These are phyloP conservation scores for Magnolia officinalis DNA, from an alignment of 164 flowering plant genomes.

Conservation along the genomic window DNA sequence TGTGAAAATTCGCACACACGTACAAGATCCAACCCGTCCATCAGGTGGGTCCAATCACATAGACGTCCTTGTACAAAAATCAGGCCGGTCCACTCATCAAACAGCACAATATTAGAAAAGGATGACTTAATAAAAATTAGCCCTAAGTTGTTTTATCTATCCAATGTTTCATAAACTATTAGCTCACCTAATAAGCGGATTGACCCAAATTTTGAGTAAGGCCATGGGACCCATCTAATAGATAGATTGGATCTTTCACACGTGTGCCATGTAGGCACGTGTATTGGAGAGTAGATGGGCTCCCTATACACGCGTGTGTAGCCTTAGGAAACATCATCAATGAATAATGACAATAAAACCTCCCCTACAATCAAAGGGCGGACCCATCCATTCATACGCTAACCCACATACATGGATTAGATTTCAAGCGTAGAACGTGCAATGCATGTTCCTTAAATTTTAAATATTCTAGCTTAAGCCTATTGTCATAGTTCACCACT, in stretches of 20 bases:
- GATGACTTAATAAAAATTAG: too few relatives aligned
- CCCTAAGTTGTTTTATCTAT: too few relatives aligned
- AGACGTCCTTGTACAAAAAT: too few relatives aligned
- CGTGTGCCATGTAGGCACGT: not conserved
- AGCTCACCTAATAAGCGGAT: not conserved
- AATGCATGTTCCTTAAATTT: not conserved
- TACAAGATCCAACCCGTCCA: too few relatives aligned
- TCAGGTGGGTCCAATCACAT: too few relatives aligned
- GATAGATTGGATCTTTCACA: not conserved
- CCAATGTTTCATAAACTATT: too few relatives aligned
- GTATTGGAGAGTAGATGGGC: not conserved
- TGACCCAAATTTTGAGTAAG: not conserved
- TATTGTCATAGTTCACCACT: not conserved
- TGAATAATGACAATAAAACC: not conserved
- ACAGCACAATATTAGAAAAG: too few relatives aligned
- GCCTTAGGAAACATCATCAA: not conserved
- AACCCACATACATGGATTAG: not conserved
- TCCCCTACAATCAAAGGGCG: not conserved
- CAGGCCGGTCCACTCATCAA: too few relatives aligned
- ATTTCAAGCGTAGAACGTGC: not conserved
- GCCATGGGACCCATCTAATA: too few relatives aligned
- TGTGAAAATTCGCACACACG: too few relatives aligned
- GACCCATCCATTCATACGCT: not conserved
- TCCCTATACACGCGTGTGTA: not conserved
- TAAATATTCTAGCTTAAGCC: not conserved